These are phyloP conservation scores for Gossypium ekmanianum DNA, from an alignment of 345 rosid genomes.

Conservation along the genomic window DNA sequence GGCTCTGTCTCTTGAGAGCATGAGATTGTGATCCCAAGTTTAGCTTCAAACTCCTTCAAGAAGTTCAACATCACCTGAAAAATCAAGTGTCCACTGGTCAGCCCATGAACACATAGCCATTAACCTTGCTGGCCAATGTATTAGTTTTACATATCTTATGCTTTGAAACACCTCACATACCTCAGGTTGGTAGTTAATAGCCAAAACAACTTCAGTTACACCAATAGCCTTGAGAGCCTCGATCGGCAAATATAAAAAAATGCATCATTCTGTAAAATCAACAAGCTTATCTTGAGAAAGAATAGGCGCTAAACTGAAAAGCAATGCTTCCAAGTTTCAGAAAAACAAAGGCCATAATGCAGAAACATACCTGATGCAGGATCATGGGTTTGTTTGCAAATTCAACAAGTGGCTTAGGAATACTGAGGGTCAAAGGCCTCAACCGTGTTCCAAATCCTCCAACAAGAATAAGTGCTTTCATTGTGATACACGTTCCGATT, in stretches of 20 bases:
- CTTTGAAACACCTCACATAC: conserved; percentile 27
- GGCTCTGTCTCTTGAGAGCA: conserved; percentile 99
- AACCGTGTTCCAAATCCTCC: conserved; percentile 96
- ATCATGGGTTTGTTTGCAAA: conserved; percentile 99
- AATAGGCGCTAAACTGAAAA: background rate
- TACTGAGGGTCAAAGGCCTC: conserved; percentile 96
- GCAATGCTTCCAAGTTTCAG: background rate
- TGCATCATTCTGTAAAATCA: conserved; percentile 6
- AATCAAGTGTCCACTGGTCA: background rate
- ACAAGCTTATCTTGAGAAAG: background rate
- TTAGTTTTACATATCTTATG: background rate
- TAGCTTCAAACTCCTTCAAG: conserved; percentile 86
- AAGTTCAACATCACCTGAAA: conserved; percentile 86
- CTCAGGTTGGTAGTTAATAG: conserved; percentile 97
- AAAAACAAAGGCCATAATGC: background rate
- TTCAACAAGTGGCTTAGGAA: conserved; percentile 97
- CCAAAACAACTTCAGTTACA: conserved; percentile 93
- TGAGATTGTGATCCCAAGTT: conserved; percentile 81
- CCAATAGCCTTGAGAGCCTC: conserved; percentile 95
- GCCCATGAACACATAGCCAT: background rate
- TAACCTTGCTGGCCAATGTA: background rate
- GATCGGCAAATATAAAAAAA: conserved; percentile 41
- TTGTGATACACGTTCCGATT: conserved; percentile 31
- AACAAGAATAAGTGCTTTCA: conserved; percentile 99
- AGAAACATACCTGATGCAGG: conserved; percentile 79